phyloP scores from a whole-genome alignment of 257 asterid species.

The Prunella vulgaris region DNA sequence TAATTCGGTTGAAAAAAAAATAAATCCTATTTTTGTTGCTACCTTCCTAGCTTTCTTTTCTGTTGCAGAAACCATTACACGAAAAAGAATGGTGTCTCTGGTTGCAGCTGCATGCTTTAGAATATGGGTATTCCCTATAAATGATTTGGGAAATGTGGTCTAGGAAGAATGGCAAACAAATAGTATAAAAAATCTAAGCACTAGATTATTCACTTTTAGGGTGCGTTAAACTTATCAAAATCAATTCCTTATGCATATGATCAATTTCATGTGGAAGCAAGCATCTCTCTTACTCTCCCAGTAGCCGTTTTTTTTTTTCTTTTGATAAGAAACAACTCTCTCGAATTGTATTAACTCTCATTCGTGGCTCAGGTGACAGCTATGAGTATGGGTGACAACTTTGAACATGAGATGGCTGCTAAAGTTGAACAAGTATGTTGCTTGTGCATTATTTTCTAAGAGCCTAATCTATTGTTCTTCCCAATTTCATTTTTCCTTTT shows the following conservation, averaged over 20 bases:
- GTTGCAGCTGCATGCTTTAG: neutral
- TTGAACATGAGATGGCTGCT: slow-evolving; percentile 79
- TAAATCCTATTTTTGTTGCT: neutral
- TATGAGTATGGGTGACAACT: slow-evolving; percentile 90
- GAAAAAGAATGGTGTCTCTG: neutral
- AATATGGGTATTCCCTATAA: neutral
- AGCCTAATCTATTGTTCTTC: slow-evolving; percentile 9
- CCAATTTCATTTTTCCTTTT: neutral
- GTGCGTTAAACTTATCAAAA: slow-evolving; percentile 5
- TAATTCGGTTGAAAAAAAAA: neutral
- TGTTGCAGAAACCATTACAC: neutral
- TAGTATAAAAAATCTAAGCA: neutral
- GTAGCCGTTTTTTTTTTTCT: neutral
- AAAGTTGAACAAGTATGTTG: slow-evolving; percentile 77
- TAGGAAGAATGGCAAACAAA: neutral
- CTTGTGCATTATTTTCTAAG: slow-evolving; percentile 14
- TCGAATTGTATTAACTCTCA: slow-evolving; percentile 13
- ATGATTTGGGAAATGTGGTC: neutral
- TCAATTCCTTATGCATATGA: neutral
- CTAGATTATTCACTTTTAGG: slow-evolving; percentile 7
- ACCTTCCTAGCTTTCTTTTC: neutral
- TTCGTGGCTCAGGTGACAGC: slow-evolving; percentile 50
- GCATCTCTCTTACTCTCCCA: slow-evolving; percentile 13
- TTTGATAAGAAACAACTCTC: neutral
- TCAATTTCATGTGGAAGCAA: slow-evolving; percentile 12